These are phyloP conservation scores for Globisporangium takayamanum DNA, from an alignment of 352 stramenopile genomes.

Conservation along the genomic window DNA sequence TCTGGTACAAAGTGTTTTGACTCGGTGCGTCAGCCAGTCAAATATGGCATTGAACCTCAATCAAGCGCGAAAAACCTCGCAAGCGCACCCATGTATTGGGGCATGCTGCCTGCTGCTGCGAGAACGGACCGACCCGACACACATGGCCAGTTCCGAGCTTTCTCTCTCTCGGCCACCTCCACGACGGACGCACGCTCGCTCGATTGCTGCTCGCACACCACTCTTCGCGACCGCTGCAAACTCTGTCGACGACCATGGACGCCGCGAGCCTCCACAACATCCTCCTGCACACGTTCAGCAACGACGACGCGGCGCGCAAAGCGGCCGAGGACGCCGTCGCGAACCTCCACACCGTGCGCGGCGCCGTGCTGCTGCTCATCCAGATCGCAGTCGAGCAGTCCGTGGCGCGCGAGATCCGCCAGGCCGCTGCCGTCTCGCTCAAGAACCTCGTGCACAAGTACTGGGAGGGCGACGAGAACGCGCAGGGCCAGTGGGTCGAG, in stretches of 20 bases:
- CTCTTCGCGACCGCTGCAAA: not conserved
- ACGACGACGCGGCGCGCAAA: slow-evolving; percentile 62
- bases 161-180: slow-evolving; percentile 1
- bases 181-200: not conserved
- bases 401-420: slow-evolving; percentile 81
- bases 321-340: slow-evolving; percentile 67
- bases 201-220: not conserved
- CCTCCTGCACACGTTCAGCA: slow-evolving; percentile 83
- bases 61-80: slow-evolving; percentile 1
- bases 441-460: slow-evolving; percentile 96
- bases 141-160: slow-evolving; percentile 12
- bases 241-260: slow-evolving; percentile 53
- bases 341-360: slow-evolving; percentile 68
- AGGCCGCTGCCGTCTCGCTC: slow-evolving; percentile 91
- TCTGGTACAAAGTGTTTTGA: not conserved
- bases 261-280: slow-evolving; percentile 86
- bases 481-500: slow-evolving; percentile 64
- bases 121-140: not conserved
- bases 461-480: slow-evolving; percentile 83
- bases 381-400: slow-evolving; percentile 70
- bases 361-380: slow-evolving; percentile 71
- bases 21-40: slow-evolving; percentile 6
- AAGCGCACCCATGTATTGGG: slow-evolving; percentile 1
- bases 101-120: not conserved
- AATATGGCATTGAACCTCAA: slow-evolving; percentile 3